Evolutionary conservation across 495 filamentous ascomycete genomes (phyloP), one percentile per base, ranked within the genome.

Genomic region (Hyaloscypha variabilis): DNA sequence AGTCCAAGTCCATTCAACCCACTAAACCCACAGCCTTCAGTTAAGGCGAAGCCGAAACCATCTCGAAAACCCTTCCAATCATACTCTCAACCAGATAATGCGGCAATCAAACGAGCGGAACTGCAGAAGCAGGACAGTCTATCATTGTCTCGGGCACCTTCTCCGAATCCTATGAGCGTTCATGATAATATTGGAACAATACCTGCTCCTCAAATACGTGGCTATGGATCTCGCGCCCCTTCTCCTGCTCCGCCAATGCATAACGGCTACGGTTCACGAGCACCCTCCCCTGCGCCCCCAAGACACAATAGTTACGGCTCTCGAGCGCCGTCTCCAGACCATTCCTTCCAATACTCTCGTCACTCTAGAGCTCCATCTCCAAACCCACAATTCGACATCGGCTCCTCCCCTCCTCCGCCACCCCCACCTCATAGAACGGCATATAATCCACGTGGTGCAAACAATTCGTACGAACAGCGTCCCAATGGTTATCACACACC

Each of bases 61-160:
- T 90, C 90, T 74, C 80, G 89, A 64, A 90, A 89, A 69, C 88
- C 89, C 5, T 91, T 91, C 70, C 82, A 87, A 67, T 87, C 88
- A 61, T 90, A 90, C 65, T 79, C 84, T 28, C 83, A 83, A 58
- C 83, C 83, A 50, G 81, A 86, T 69, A 78, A 81, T 63, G 83
- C 74, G 13, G 81, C 78, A 10, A 75, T 77, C 42, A 87, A 83
- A 68, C 75, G 79, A 24, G 82, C 81, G 53, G 83, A 84, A 63
- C 58, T 79, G 14, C 77, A 77, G 65, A 75, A 75, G 67, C 71
- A 78, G 25, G 72, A 75, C 14, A 69, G 74, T 24, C 21, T 67
- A 36, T 69, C 74, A 11, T 72, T 71, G 52, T 73, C 81, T 29
- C 55, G 73, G 54, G 72, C 71, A 49, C 69, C 73, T 19, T 75